Evolutionary conservation across 306 rosid species (phyloP).

Genomic region (Spatholobus suberectus): DNA sequence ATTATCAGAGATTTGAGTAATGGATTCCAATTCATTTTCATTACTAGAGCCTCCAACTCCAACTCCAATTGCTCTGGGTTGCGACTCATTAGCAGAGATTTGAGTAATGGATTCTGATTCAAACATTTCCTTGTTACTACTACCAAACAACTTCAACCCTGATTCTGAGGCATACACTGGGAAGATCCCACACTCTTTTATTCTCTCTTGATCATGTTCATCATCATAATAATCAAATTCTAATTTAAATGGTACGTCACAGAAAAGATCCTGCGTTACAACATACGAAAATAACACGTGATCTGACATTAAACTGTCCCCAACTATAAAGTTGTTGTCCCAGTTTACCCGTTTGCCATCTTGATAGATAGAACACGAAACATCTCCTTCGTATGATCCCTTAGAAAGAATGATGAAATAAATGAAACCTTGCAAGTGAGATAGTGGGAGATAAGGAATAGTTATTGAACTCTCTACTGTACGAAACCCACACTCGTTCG

Average conservation of each 20-base stretch:
- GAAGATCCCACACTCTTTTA: conserved; percentile 19
- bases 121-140: neutral
- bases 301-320: neutral
- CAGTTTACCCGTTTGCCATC: neutral
- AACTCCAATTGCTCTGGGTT: too few relatives aligned
- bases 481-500: neutral
- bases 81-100: neutral
- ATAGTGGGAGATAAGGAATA: neutral
- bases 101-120: neutral
- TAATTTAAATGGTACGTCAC: neutral
- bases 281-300: neutral
- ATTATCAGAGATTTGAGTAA: too few relatives aligned
- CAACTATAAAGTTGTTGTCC: too few relatives aligned
- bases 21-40: too few relatives aligned
- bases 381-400: neutral
- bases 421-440: neutral
- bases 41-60: too few relatives aligned
- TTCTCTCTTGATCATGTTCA: neutral
- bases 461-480: too few relatives aligned
- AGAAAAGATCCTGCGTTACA: neutral
- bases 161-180: neutral
- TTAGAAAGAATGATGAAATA: conserved; percentile 2
- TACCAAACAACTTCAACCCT: neutral
- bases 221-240: neutral
- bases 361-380: neutral